Evolutionary conservation across 1,284 basidiomycete genomes (phyloP), one percentile per base, ranked within the genome.

Genomic region (Vanrija sp.): DNA sequence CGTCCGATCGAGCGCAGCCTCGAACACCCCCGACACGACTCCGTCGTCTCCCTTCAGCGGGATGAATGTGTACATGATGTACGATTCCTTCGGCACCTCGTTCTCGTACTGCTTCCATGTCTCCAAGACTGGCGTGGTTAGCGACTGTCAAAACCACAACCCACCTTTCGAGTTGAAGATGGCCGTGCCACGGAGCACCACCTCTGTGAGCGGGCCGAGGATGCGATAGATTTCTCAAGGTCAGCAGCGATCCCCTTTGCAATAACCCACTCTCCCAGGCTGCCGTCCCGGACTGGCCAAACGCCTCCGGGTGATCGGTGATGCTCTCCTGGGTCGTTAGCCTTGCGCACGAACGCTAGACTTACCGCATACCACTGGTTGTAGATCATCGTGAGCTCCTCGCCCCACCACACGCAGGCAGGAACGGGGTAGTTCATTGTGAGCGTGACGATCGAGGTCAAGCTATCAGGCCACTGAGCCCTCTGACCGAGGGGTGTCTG

Each of bases 351-450:
- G 67, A 12, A 12, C 34, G 14, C 34, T 34, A 34, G 9, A 34
- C 34, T 14, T 34, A 73, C 72, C 67, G 70, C 62, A 44, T 72
- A 75, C 2, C 64, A 63, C 38, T 66, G 63, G 52, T 75, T 75
- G 57, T 75, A 75, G 16, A 75, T 63, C 51, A 74, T 51, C 2
- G 70, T 71, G 38, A 73, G 54, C n/a, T 73, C 68, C 43, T 58
- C 52, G 21, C 72, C 71, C 71, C 71, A 74, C 72, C 72, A 75
- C 6, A 75, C 67, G 23, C 71, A 12, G 69, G 51, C 43, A 63
- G 68, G 34, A 67, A 67, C 49, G 1, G 71, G 71, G 42, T 71
- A 69, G 38, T 65, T 62, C 62, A 73, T 62, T 19, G 71, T 64
- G 10, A 74, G 45, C 6, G 58, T 59, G 15, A 67, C 60, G 63